Percentiles rank a stretch among this genome's conserved stretches.
phyloP scores from a whole-genome alignment of 768 basidiomycete species.

The Lyophyllum atratum region DNA sequence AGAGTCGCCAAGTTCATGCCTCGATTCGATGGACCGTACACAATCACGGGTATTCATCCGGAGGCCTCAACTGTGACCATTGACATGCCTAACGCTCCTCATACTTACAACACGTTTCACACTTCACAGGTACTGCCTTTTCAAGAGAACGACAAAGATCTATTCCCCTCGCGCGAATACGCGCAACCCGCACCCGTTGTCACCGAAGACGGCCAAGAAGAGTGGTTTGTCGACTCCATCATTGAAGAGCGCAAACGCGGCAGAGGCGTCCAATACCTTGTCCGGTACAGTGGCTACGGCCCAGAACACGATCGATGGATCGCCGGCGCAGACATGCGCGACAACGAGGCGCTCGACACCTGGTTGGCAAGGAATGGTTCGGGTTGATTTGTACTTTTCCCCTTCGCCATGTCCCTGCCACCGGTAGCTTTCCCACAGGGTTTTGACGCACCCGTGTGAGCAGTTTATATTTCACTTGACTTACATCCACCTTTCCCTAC shows the following conservation, averaged over 20 bases:
- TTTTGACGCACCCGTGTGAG: neutral
- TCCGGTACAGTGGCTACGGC: neutral
- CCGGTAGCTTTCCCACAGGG: neutral
- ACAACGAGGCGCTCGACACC: neutral
- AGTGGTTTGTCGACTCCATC: neutral
- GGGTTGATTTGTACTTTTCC: neutral
- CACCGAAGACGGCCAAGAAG: neutral
- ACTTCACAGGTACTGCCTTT: neutral
- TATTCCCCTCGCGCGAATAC: neutral
- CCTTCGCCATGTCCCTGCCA: neutral
- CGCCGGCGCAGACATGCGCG: neutral
- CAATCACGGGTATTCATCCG: neutral
- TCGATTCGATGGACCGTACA: neutral
- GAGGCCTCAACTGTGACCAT: neutral
- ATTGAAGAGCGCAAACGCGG: neutral
- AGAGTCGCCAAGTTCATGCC: slow-evolving; percentile 19
- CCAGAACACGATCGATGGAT: neutral
- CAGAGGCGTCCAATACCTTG: neutral
- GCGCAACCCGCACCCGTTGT: neutral
- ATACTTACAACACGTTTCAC: neutral
- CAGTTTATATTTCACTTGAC: neutral
- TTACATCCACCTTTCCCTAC: neutral
- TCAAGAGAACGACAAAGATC: neutral
- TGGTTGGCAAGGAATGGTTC: neutral
- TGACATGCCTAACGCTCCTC: neutral